Percentiles rank a stretch among this genome's conserved stretches.
These are phyloP conservation scores for Chaetomium tenue DNA, from an alignment of 495 filamentous ascomycete genomes.

Conservation along the genomic window DNA sequence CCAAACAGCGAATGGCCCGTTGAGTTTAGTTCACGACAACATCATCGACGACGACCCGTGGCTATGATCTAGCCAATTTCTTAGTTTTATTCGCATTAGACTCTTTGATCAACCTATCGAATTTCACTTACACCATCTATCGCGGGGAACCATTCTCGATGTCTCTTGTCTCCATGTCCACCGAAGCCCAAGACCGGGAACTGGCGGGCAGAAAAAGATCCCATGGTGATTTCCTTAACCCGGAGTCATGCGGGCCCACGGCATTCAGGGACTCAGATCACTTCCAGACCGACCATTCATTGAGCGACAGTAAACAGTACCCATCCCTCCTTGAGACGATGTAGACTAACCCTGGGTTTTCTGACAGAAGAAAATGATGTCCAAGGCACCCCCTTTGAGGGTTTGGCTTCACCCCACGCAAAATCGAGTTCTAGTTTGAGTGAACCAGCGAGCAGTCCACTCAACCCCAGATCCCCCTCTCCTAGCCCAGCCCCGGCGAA, in stretches of 20 bases:
- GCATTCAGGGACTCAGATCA: constrained; percentile 1
- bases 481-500: constrained; percentile 30
- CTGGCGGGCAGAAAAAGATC: constrained; percentile 35
- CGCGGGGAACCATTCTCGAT: constrained; percentile 22
- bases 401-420: constrained; percentile 25
- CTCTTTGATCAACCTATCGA: background rate
- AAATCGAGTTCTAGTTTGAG: constrained; percentile 37
- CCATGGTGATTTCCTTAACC: constrained; percentile 38
- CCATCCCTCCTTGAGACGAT: background rate
- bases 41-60: background rate
- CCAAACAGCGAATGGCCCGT: background rate
- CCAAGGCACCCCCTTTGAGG: background rate
- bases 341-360: background rate
- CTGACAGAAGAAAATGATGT: constrained; percentile 29
- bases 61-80: constrained; percentile 1
- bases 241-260: constrained; percentile 20
- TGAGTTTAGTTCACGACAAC: constrained; percentile 1
- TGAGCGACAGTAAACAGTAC: constrained; percentile 24
- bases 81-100: background rate
- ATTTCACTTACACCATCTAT: background rate
- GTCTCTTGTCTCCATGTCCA: constrained; percentile 42
- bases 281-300: constrained; percentile 13
- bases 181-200: constrained; percentile 39
- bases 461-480: constrained; percentile 31
- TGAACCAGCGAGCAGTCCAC: constrained; percentile 39